These are phyloP conservation scores for Malus fusca DNA, from an alignment of 306 rosid genomes.

Conservation along the genomic window DNA sequence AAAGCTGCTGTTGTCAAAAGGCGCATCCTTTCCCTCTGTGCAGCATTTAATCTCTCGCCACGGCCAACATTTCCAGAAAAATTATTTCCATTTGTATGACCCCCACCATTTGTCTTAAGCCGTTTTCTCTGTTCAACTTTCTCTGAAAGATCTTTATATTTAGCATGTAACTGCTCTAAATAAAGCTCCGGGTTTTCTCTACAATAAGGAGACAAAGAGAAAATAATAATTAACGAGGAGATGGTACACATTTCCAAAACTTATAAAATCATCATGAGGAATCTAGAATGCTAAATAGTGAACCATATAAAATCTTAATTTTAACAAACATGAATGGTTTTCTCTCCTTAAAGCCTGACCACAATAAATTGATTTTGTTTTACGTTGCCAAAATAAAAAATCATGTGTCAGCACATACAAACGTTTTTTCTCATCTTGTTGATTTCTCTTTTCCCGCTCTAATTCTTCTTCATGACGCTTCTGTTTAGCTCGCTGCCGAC, in stretches of 20 bases:
- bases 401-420: constrained; percentile 36
- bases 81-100: constrained; percentile 53
- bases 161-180: constrained; percentile 62
- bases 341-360: constrained; percentile 1
- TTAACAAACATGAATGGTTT: not conserved
- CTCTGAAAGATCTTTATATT: constrained; percentile 70
- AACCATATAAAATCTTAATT: not conserved
- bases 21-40: constrained; percentile 98
- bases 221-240: constrained; percentile 6
- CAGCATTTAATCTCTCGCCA: constrained; percentile 89
- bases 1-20: constrained; percentile 95
- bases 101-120: constrained; percentile 58
- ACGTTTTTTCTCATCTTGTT: constrained; percentile 73
- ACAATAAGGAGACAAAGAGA: constrained; percentile 8
- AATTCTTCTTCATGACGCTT: constrained; percentile 74
- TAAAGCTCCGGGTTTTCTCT: constrained; percentile 90
- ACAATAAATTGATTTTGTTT: not conserved
- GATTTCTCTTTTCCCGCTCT: constrained; percentile 69
- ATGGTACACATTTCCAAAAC: not conserved
- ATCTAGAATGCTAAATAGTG: constrained; percentile 9
- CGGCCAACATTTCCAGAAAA: constrained; percentile 70
- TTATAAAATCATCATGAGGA: constrained; percentile 9
- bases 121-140: constrained; percentile 67
- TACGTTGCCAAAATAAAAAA: not conserved
- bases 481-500: constrained; percentile 76